A percentile compares a stretch with the other conserved stretches of the same genome.
Conservation (phyloP, 176 grass and related monocot genomes). For the Carex littledalei region DNA sequence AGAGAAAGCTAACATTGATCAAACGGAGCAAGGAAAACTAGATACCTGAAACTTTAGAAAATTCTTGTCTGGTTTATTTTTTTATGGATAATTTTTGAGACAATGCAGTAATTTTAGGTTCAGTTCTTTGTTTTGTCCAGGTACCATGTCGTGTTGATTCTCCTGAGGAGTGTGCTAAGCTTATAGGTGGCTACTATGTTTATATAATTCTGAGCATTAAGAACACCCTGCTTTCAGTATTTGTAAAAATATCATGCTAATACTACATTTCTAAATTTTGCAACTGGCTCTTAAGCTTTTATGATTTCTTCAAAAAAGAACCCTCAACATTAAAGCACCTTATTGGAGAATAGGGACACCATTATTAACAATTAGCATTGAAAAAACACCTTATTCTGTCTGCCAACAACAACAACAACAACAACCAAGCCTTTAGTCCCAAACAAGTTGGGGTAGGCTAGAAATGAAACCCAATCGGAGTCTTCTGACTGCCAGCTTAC, state of each 20-base stretch:
- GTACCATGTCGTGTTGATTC: slow-evolving; percentile 69
- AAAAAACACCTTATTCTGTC: background rate
- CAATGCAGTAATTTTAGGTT: slow-evolving; percentile 2
- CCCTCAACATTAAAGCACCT: background rate
- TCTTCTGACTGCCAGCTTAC: background rate
- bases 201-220: background rate
- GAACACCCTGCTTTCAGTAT: background rate
- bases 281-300: background rate
- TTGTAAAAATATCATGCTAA: background rate
- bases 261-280: background rate
- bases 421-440: too few species aligned
- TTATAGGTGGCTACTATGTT: slow-evolving; percentile 44
- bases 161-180: slow-evolving; percentile 75
- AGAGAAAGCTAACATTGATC: background rate
- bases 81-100: background rate
- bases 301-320: background rate
- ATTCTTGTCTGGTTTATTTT: background rate
- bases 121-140: slow-evolving; percentile 30
- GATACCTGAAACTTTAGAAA: background rate
- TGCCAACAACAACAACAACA: background rate
- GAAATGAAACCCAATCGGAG: too few species aligned
- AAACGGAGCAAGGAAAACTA: background rate
- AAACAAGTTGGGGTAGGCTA: too few species aligned
- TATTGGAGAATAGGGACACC: background rate
- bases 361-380: background rate